Evolutionary conservation across 139 green algal species (phyloP).

Genomic region (Micractinium conductrix): DNA sequence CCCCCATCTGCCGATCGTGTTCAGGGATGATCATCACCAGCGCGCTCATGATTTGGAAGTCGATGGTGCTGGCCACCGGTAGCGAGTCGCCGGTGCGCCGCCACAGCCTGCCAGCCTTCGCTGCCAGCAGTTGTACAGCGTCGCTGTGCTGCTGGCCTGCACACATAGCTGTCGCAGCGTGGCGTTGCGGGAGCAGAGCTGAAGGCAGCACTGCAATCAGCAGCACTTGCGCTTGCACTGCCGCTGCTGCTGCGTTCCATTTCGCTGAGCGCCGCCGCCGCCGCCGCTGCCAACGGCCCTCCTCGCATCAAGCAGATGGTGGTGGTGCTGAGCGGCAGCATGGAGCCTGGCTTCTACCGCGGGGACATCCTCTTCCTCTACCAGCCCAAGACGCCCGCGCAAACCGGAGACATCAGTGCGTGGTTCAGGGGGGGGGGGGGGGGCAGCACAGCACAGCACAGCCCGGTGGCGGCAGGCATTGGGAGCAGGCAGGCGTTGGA

Average conservation of each 20-base stretch:
- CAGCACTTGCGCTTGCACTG: too few relatives aligned
- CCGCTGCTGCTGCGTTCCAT: too few relatives aligned
- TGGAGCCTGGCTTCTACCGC: slow-evolving; percentile 97
- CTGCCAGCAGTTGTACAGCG: too few relatives aligned
- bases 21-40: slow-evolving; percentile 95
- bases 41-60: slow-evolving; percentile 98
- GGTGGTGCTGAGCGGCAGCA: slow-evolving; percentile 97
- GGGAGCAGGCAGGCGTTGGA: too few relatives aligned
- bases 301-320: slow-evolving; percentile 91
- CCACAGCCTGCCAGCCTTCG: background rate
- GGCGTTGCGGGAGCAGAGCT: too few relatives aligned
- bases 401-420: slow-evolving; percentile 31
- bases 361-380: slow-evolving; percentile 99
- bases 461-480: too few relatives aligned
- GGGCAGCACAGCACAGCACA: background rate
- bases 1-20: background rate
- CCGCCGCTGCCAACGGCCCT: too few relatives aligned
- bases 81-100: slow-evolving; percentile 90
- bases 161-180: too few relatives aligned
- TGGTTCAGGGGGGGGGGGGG: background rate
- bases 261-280: too few relatives aligned
- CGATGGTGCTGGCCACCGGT: slow-evolving; percentile 91
- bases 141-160: too few relatives aligned
- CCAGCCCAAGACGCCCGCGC: slow-evolving; percentile 62
- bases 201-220: too few relatives aligned